A percentile compares a stretch with the other conserved stretches of the same genome.
phyloP scores from a whole-genome alignment of 306 rosid species.

The Dryas octopetala region DNA sequence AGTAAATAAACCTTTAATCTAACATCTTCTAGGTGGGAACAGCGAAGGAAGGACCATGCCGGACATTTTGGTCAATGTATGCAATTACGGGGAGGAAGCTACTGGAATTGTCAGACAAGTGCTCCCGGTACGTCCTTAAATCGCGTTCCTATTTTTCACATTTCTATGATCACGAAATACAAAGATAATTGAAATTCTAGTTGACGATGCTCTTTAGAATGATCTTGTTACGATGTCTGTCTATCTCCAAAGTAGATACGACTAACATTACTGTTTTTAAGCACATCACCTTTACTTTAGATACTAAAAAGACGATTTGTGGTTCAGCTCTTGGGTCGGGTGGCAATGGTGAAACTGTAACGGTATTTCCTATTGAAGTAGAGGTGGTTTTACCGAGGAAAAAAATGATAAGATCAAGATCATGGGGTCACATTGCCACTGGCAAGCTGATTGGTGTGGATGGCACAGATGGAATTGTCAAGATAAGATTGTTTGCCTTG shows the following conservation, averaged over 20 bases:
- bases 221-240: background rate
- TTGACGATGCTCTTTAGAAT: background rate
- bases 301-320: background rate
- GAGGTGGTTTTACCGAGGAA: conserved; percentile 72
- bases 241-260: background rate
- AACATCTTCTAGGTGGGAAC: conserved; percentile 62
- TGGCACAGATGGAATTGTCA: conserved; percentile 34
- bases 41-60: conserved; percentile 81
- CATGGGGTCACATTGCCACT: conserved; percentile 75
- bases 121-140: conserved; percentile 69
- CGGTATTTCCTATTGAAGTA: conserved; percentile 62
- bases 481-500: conserved; percentile 28
- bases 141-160: background rate
- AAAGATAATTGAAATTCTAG: background rate
- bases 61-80: conserved; percentile 86
- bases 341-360: conserved; percentile 69
- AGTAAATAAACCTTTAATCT: background rate
- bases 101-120: conserved; percentile 77
- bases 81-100: conserved; percentile 67
- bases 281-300: background rate
- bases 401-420: conserved; percentile 84
- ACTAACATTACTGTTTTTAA: background rate
- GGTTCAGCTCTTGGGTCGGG: conserved; percentile 67
- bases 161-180: background rate
- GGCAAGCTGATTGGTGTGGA: conserved; percentile 97